These are phyloP conservation scores for Penicillium flavigenum DNA, from an alignment of 495 filamentous ascomycete genomes.

Conservation along the genomic window DNA sequence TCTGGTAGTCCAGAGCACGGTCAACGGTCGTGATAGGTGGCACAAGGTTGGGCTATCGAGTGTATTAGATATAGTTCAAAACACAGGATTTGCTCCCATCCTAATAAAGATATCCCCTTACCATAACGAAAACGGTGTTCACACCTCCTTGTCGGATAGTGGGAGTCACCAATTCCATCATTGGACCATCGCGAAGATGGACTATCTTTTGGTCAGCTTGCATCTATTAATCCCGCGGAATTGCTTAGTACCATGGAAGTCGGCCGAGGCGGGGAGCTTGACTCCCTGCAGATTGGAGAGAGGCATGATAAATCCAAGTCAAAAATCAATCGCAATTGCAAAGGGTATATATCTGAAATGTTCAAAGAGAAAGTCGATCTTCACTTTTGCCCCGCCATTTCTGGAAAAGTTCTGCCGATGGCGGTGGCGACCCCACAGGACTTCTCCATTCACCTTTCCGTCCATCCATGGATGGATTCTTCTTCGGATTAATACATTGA, in stretches of 20 bases:
- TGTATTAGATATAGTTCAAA: slow-evolving; percentile 14
- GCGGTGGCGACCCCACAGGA: slow-evolving; percentile 13
- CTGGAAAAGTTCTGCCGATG: slow-evolving; percentile 14
- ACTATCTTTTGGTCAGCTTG: slow-evolving; percentile 29
- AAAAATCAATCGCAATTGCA: not conserved
- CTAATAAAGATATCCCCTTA: slow-evolving; percentile 30
- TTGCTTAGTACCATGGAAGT: slow-evolving; percentile 58
- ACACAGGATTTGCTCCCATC: slow-evolving; percentile 5
- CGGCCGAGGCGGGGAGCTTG: slow-evolving; percentile 70
- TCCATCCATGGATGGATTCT: no score
- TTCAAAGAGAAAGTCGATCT: slow-evolving; percentile 12
- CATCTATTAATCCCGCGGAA: slow-evolving; percentile 17
- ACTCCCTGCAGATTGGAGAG: slow-evolving; percentile 42
- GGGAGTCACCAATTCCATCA: slow-evolving; percentile 81
- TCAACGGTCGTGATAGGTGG: slow-evolving; percentile 76
- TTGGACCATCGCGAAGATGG: slow-evolving; percentile 74
- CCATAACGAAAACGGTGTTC: slow-evolving; percentile 83
- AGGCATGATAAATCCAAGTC: slow-evolving; percentile 28
- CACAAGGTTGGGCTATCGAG: slow-evolving; percentile 59
- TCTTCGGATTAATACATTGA: not conserved
- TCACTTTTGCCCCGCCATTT: slow-evolving; percentile 19
- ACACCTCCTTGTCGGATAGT: slow-evolving; percentile 70
- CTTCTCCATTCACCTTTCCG: no score
- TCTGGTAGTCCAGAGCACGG: slow-evolving; percentile 73
- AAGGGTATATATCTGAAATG: not conserved